Percentiles rank a stretch among this genome's conserved stretches.
These are phyloP conservation scores for Penicillium longicatenatum DNA, from an alignment of 495 filamentous ascomycete genomes.

Conservation along the genomic window DNA sequence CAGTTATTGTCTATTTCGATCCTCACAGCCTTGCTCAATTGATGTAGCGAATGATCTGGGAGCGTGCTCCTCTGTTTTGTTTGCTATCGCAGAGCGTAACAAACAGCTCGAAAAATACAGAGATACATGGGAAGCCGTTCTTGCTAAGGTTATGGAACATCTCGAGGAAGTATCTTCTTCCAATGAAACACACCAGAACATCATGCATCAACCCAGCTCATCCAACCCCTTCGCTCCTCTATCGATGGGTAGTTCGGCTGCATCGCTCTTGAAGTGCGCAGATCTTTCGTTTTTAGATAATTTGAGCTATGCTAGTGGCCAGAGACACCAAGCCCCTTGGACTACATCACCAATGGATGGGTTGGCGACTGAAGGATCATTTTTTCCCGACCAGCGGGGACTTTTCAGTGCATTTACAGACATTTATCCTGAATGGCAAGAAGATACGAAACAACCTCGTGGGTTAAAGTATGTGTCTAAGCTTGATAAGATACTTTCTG, in stretches of 20 bases:
- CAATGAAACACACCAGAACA: not conserved
- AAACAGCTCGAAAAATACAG: constrained; percentile 6
- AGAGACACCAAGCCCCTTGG: not conserved
- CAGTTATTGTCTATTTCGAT: constrained; percentile 12
- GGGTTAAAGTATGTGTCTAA: not conserved
- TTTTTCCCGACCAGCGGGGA: not conserved
- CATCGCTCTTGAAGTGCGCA: not conserved
- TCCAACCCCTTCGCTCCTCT: not conserved
- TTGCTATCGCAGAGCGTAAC: constrained; percentile 8
- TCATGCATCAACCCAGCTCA: not conserved
- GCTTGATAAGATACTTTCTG: not conserved
- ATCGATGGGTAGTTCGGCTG: not conserved
- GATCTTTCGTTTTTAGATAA: not conserved
- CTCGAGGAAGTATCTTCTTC: constrained; percentile 1
- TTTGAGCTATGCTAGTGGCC: not conserved
- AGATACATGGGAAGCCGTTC: constrained; percentile 9
- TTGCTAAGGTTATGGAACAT: constrained; percentile 10
- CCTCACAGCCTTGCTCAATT: constrained; percentile 8
- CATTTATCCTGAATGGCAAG: not conserved
- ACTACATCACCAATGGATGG: not conserved
- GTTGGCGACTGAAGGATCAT: not conserved
- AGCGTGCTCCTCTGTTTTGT: constrained; percentile 10
- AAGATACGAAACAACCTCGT: not conserved
- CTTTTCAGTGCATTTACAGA: not conserved
- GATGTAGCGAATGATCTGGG: constrained; percentile 11